Conservation (phyloP, 108 stramenopile genomes). For the Stephanodiscus minutulus region DNA sequence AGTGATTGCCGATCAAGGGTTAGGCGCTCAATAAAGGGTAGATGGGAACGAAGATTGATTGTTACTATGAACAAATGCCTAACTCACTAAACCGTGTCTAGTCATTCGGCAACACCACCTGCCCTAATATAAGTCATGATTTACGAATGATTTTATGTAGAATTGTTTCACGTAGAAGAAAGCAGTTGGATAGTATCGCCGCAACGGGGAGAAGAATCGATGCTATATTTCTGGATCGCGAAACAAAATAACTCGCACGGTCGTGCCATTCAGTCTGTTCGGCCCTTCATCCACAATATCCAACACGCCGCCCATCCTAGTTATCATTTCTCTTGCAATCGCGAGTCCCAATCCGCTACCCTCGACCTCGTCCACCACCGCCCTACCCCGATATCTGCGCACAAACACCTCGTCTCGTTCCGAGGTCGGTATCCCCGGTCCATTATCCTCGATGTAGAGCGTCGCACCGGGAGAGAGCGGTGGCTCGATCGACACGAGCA, state of each 20-base stretch:
- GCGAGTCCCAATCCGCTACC: constrained; percentile 78
- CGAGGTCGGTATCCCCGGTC: constrained; percentile 69
- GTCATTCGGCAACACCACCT: too few species aligned
- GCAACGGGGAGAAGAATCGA: too few species aligned
- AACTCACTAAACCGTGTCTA: too few species aligned
- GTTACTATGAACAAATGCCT: too few species aligned
- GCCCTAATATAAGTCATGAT: too few species aligned
- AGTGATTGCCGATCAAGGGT: too few species aligned
- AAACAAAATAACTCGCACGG: constrained; percentile 45
- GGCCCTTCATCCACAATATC: constrained; percentile 52
- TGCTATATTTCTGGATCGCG: constrained; percentile 23
- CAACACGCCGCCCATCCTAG: constrained; percentile 72
- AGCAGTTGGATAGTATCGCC: too few species aligned
- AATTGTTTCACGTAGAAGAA: too few species aligned
- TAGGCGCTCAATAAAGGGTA: too few species aligned
- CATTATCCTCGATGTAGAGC: constrained; percentile 83
- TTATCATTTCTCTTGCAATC: constrained; percentile 60
- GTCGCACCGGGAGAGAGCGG: constrained; percentile 62
- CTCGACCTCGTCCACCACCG: constrained; percentile 36
- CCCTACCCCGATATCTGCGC: constrained; percentile 69
- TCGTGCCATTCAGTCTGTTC: constrained; percentile 33
- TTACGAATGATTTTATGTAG: too few species aligned
- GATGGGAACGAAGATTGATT: too few species aligned
- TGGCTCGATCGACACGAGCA: constrained; percentile 53
- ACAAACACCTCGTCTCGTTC: constrained; percentile 71